These are phyloP conservation scores for Pleodorina starrii DNA, from an alignment of 139 green algal genomes.

Conservation along the genomic window DNA sequence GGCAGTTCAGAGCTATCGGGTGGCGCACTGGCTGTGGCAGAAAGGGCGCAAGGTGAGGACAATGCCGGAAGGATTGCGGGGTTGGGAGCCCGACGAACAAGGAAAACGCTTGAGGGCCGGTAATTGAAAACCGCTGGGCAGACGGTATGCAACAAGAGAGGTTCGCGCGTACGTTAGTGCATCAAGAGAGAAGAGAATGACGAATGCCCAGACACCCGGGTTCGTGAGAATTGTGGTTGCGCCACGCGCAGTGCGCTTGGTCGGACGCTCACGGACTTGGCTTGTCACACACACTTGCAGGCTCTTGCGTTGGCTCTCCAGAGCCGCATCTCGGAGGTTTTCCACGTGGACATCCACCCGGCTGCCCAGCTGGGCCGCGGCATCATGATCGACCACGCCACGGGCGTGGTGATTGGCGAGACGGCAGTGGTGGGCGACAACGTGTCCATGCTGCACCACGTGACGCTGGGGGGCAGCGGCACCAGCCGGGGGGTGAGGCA, in stretches of 20 bases:
- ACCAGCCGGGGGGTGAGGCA: conserved; percentile 80
- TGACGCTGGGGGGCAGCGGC: conserved; percentile 94
- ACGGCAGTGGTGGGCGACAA: conserved; percentile 95
- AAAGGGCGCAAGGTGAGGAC: conserved; percentile 72
- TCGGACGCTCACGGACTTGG: no score
- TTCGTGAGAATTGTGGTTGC: no score
- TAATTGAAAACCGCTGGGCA: no score
- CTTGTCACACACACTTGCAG: conserved; percentile 41
- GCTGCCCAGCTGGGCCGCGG: conserved; percentile 84
- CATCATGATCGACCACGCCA: conserved; percentile 95
- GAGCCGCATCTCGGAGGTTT: conserved; percentile 82
- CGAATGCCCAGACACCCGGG: no score
- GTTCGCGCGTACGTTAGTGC: no score
- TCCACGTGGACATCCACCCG: conserved; percentile 94
- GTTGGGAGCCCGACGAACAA: not conserved
- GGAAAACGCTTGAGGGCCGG: no score
- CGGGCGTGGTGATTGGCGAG: conserved; percentile 95
- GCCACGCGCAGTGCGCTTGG: no score
- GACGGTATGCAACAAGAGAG: no score
- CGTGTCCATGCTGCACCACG: conserved; percentile 96
- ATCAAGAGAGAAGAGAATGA: no score
- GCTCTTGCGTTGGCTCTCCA: conserved; percentile 86
- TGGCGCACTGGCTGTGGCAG: conserved; percentile 88
- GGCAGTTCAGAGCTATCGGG: conserved; percentile 90
- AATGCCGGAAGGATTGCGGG: not conserved